Evolutionary conservation across 768 basidiomycete genomes (phyloP).

Genomic region (Boletus reticulatus): DNA sequence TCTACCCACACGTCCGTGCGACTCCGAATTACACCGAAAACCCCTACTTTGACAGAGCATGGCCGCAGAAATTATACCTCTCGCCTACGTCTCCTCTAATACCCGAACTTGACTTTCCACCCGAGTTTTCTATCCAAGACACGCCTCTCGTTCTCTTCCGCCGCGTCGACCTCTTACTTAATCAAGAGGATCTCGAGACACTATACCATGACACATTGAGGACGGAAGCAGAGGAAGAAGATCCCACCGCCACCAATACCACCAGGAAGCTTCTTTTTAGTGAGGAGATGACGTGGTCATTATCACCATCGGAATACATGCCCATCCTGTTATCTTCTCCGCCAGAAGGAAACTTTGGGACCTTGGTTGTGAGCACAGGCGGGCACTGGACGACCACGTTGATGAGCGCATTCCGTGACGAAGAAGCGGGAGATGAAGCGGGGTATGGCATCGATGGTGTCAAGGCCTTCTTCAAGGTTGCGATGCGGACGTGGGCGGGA

Average conservation of each 20-base stretch:
- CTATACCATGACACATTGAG: constrained; percentile 37
- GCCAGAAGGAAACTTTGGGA: constrained; percentile 54
- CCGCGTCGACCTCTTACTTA: constrained; percentile 58
- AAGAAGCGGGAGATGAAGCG: constrained; percentile 27
- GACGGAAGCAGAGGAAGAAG: constrained; percentile 15
- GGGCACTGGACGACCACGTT: constrained; percentile 69
- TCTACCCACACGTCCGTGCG: constrained; percentile 66
- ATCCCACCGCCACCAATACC: constrained; percentile 12
- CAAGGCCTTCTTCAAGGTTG: constrained; percentile 55
- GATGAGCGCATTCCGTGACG: constrained; percentile 42
- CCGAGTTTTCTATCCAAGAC: constrained; percentile 48
- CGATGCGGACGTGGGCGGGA: constrained; percentile 54
- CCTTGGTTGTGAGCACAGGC: constrained; percentile 60
- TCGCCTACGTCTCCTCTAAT: constrained; percentile 45
- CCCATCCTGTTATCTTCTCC: constrained; percentile 42
- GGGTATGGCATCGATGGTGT: constrained; percentile 53
- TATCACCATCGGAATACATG: constrained; percentile 53
- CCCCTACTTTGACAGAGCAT: constrained; percentile 57
- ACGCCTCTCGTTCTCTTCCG: constrained; percentile 69
- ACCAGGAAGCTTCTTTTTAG: constrained; percentile 48
- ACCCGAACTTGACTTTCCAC: constrained; percentile 41
- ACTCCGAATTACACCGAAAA: constrained; percentile 58
- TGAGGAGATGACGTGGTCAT: constrained; percentile 52
- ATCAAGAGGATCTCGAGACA: constrained; percentile 43
- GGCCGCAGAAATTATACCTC: constrained; percentile 65